Percentiles rank a stretch among this genome's conserved stretches.
phyloP scores from a whole-genome alignment of 2,329 filamentous ascomycete species.

The Niveomyces coronatus region DNA sequence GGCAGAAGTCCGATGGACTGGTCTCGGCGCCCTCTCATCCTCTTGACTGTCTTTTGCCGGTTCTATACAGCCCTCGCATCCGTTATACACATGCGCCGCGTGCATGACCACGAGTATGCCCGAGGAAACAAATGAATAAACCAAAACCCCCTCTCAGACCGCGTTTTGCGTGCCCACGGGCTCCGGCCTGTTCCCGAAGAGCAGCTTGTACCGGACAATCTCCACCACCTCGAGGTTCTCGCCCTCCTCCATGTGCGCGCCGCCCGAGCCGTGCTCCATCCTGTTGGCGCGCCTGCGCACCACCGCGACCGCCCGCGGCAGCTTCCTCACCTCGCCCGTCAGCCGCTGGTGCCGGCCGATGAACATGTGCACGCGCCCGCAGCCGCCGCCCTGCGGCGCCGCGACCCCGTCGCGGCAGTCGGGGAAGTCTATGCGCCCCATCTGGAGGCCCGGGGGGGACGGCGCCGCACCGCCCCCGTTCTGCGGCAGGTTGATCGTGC shows the following conservation, averaged over 20 bases:
- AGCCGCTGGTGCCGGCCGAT: conserved; percentile 82
- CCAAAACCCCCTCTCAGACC: conserved; percentile 9
- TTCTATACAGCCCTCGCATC: no score
- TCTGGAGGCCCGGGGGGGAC: conserved; percentile 23
- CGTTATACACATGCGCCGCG: not conserved
- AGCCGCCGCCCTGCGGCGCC: conserved; percentile 42
- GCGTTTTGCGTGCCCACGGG: conserved; percentile 52
- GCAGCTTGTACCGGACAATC: conserved; percentile 74
- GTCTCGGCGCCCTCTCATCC: no score
- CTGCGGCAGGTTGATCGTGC: conserved; percentile 67
- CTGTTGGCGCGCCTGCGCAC: conserved; percentile 47
- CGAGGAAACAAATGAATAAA: not conserved
- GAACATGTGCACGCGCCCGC: conserved; percentile 83
- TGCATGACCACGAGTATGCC: no score
- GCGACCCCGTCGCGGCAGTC: conserved; percentile 50
- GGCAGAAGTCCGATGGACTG: no score
- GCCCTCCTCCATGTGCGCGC: conserved; percentile 22
- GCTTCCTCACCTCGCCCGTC: conserved; percentile 81
- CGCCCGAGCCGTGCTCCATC: conserved; percentile 31
- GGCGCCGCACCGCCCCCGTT: conserved; percentile 22
- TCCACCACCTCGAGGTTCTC: conserved; percentile 73
- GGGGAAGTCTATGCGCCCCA: conserved; percentile 72
- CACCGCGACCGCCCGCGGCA: conserved; percentile 70
- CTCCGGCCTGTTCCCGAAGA: conserved; percentile 78
- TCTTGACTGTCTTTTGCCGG: no score